A percentile compares a stretch with the other conserved stretches of the same genome.
phyloP scores from a whole-genome alignment of 2,329 filamentous ascomycete genomes.

The Lecanosticta acicola region DNA sequence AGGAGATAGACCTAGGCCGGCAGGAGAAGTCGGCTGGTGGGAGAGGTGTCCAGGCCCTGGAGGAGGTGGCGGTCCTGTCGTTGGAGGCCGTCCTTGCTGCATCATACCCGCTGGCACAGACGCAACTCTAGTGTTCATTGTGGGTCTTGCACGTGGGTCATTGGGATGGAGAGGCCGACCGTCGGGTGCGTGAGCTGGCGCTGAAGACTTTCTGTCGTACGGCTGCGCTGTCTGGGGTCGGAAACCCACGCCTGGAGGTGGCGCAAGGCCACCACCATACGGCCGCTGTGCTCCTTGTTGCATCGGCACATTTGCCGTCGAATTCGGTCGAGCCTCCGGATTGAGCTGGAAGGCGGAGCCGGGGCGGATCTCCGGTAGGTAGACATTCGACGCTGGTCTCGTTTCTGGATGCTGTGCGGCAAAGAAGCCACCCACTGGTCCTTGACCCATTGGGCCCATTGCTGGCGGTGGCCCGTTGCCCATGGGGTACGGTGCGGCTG shows the following conservation, averaged over 20 bases:
- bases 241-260: conserved; percentile 4
- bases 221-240: conserved; percentile 17
- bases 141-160: conserved; percentile 19
- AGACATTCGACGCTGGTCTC: conserved; percentile 35
- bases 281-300: conserved; percentile 10
- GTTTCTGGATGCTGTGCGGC: conserved; percentile 21
- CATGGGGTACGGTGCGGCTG: conserved; percentile 64
- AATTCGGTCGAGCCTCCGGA: conserved; percentile 35
- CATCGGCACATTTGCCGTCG: conserved; percentile 15
- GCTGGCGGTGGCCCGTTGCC: conserved; percentile 53
- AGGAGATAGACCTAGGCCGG: no score
- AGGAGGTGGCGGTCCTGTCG: conserved; percentile 3
- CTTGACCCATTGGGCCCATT: conserved; percentile 8
- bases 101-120: conserved; percentile 27
- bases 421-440: conserved; percentile 35
- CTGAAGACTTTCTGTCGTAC: conserved; percentile 16
- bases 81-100: conserved; percentile 11
- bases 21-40: conserved; percentile 18
- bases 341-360: conserved; percentile 49
- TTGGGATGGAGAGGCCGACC: conserved; percentile 14
- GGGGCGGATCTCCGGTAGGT: conserved; percentile 49
- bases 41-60: conserved; percentile 18
- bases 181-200: conserved; percentile 8
- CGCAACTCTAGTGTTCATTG: conserved; percentile 26
- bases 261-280: conserved; percentile 13